Evolutionary conservation across 345 rosid genomes (phyloP).

Genomic region (Geranium rotundifolium): DNA sequence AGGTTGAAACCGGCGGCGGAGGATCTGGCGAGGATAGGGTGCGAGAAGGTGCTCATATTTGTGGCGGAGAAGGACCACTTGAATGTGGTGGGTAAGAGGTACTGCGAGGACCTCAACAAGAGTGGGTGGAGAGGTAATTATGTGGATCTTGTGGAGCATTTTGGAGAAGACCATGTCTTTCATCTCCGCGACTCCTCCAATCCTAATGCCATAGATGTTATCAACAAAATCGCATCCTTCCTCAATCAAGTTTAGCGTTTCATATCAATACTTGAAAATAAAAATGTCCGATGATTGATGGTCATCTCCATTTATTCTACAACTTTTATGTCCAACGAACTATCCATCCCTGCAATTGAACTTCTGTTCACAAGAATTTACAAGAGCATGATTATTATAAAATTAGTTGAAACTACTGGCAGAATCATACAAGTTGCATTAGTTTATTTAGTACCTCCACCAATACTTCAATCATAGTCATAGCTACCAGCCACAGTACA

Average conservation of each 20-base stretch:
- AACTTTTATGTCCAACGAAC: too few relatives aligned
- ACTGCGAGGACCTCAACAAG: conserved; percentile 11
- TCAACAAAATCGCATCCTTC: conserved; percentile 13
- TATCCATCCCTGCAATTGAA: too few relatives aligned
- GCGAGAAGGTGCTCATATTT: conserved; percentile 28
- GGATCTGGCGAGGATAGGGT: conserved; percentile 21
- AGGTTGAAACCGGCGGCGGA: conserved; percentile 19
- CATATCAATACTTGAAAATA: too few relatives aligned
- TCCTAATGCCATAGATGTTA: conserved; percentile 11
- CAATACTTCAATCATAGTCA: too few relatives aligned
- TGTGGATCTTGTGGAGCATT: conserved; percentile 11
- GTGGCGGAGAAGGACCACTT: conserved; percentile 31
- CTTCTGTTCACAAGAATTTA: too few relatives aligned
- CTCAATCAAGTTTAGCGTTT: conserved; percentile 15
- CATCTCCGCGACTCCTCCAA: neutral
- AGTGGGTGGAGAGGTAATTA: conserved; percentile 12
- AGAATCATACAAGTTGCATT: too few relatives aligned
- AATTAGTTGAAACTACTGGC: too few relatives aligned
- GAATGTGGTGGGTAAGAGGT: conserved; percentile 9
- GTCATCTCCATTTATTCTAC: too few relatives aligned
- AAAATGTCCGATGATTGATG: too few relatives aligned
- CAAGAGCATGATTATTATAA: too few relatives aligned
- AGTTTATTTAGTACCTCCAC: too few relatives aligned
- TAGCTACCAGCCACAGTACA: too few relatives aligned
- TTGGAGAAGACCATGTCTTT: conserved; percentile 9